Percentiles rank a stretch among this genome's conserved stretches.
phyloP scores from a whole-genome alignment of 1,139 yeast species.

The Meyerozyma guilliermondii region DNA sequence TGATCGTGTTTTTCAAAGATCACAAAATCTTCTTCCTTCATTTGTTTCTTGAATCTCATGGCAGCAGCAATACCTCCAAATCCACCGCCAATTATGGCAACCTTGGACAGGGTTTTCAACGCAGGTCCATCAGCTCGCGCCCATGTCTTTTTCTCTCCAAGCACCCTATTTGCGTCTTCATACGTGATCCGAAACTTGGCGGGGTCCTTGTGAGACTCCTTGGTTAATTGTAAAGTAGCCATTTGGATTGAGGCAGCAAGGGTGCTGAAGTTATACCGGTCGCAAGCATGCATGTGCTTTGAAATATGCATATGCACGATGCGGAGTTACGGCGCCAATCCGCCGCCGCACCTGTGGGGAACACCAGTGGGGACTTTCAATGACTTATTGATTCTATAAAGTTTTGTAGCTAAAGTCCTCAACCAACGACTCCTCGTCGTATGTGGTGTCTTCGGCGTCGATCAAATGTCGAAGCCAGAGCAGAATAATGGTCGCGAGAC shows the following conservation, averaged over 20 bases:
- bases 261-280: neutral
- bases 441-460: conserved; percentile 15
- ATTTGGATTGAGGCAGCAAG: conserved; percentile 6
- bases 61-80: conserved; percentile 41
- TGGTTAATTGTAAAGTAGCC: conserved; percentile 23
- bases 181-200: conserved; percentile 23
- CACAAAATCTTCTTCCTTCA: conserved; percentile 29
- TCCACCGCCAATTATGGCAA: conserved; percentile 46
- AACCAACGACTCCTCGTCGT: conserved; percentile 30
- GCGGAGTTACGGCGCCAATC: neutral
- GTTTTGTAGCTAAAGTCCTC: conserved; percentile 13
- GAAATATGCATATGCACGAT: neutral
- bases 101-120: conserved; percentile 20
- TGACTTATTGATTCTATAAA: too few relatives aligned
- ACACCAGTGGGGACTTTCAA: too few relatives aligned
- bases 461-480: conserved; percentile 23
- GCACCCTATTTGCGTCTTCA: conserved; percentile 23
- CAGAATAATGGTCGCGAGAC: conserved; percentile 47
- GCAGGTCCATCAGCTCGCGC: conserved; percentile 18
- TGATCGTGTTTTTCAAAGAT: conserved; percentile 41
- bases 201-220: conserved; percentile 32
- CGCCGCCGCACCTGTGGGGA: neutral
- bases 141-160: conserved; percentile 18
- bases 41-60: conserved; percentile 23
- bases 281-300: neutral